Conservation (phyloP, 2,329 filamentous ascomycete genomes). For the Paraphaeosphaeria minitans region DNA sequence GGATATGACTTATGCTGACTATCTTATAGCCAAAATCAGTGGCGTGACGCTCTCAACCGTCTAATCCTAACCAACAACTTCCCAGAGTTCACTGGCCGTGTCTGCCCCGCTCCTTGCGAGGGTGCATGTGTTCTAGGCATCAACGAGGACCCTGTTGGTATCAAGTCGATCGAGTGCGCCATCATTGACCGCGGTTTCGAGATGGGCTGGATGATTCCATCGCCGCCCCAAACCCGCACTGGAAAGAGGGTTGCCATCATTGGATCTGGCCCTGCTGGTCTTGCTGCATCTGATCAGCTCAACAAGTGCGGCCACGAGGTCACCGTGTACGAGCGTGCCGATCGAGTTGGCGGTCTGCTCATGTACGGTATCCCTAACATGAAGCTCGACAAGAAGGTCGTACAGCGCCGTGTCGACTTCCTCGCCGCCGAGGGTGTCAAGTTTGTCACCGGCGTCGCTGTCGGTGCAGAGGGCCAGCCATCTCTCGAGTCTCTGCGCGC, state of each 20-base stretch:
- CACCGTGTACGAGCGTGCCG: slow-evolving; percentile 90
- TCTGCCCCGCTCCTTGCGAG: slow-evolving; percentile 95
- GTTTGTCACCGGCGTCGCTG: slow-evolving; percentile 76
- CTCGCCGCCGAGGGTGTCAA: slow-evolving; percentile 87
- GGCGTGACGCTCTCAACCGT: slow-evolving; percentile 89
- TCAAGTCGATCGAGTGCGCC: slow-evolving; percentile 97
- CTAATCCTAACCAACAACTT: slow-evolving; percentile 98
- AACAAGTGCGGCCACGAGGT: slow-evolving; percentile 90
- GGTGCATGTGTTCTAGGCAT: slow-evolving; percentile 95
- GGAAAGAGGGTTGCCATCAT: slow-evolving; percentile 89
- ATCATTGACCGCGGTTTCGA: slow-evolving; percentile 98
- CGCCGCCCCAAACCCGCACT: slow-evolving; percentile 76
- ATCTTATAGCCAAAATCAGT: slow-evolving; percentile 60
- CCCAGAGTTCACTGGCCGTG: slow-evolving; percentile 95
- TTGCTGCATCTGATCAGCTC: slow-evolving; percentile 89
- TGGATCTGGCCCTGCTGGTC: slow-evolving; percentile 88
- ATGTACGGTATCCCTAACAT: slow-evolving; percentile 99
- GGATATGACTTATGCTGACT: too few relatives aligned
- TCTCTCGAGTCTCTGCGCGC: slow-evolving; percentile 74
- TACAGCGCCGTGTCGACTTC: slow-evolving; percentile 93
- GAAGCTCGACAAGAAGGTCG: slow-evolving; percentile 98
- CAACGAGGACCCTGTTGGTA: slow-evolving; percentile 95
- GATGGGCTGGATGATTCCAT: slow-evolving; percentile 96
- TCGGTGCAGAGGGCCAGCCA: slow-evolving; percentile 76
- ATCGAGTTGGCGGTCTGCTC: slow-evolving; percentile 86